Percentiles rank a stretch among this genome's conserved stretches.
phyloP scores from a whole-genome alignment of 106 monocot species.

The Triglochin maritima region DNA sequence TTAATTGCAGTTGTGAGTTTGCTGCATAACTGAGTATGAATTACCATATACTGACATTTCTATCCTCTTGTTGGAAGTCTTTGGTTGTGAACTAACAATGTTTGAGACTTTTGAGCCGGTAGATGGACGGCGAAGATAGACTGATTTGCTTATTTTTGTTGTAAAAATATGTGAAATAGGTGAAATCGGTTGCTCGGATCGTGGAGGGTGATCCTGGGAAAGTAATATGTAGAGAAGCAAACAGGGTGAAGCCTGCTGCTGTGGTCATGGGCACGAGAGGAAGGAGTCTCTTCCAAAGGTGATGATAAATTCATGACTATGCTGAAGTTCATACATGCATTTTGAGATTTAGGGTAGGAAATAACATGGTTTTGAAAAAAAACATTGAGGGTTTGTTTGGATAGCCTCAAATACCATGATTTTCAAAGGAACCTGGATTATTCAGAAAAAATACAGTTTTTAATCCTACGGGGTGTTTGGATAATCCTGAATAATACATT shows the following conservation, averaged over 20 bases:
- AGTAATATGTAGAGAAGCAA: slow-evolving; percentile 69
- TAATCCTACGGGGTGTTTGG: too few relatives aligned
- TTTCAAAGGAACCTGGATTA: not conserved
- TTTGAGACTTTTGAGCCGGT: too few relatives aligned
- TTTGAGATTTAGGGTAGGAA: not conserved
- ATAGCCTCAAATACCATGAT: not conserved
- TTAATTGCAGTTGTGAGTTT: not conserved
- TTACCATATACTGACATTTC: not conserved
- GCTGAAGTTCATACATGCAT: not conserved
- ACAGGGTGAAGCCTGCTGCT: slow-evolving; percentile 63
- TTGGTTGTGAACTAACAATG: too few relatives aligned
- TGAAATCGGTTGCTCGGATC: slow-evolving; percentile 52
- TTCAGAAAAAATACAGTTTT: not conserved
- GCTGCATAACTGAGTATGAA: not conserved
- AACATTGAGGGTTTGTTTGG: not conserved
- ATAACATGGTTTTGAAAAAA: not conserved
- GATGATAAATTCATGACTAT: not conserved
- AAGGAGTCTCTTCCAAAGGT: slow-evolving; percentile 62
- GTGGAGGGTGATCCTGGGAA: slow-evolving; percentile 84
- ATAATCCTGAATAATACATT: too few relatives aligned
- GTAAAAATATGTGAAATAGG: slow-evolving; percentile 15
- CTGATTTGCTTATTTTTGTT: too few relatives aligned
- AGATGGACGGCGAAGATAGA: too few relatives aligned
- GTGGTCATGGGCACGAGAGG: slow-evolving; percentile 87
- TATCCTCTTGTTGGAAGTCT: too few relatives aligned